Evolutionary conservation across 139 green algal species (phyloP).

Genomic region (Nannochloris sp.): DNA sequence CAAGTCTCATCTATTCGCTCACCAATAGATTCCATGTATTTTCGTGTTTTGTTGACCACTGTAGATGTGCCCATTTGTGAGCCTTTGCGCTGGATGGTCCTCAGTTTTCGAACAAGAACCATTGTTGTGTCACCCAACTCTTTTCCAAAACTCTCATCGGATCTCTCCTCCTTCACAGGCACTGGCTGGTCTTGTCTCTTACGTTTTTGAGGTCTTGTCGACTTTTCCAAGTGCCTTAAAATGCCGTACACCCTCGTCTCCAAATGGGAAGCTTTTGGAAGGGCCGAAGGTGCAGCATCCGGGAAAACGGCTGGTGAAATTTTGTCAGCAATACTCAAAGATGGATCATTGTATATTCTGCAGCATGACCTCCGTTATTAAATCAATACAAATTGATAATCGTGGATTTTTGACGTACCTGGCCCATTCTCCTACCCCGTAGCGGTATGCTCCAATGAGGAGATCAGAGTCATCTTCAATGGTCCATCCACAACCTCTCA

Average conservation of each 20-base stretch:
- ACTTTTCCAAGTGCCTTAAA: conserved; percentile 60
- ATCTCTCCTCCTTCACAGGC: background rate
- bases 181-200: background rate
- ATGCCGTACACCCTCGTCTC: conserved; percentile 74
- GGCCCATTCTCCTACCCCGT: conserved; percentile 20
- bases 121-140: too few relatives aligned
- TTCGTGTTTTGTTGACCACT: too few relatives aligned
- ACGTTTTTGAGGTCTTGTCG: background rate
- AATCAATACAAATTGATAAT: background rate
- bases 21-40: too few relatives aligned
- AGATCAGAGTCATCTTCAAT: conserved; percentile 67
- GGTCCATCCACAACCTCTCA: conserved; percentile 46
- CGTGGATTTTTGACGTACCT: conserved; percentile 3
- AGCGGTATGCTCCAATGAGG: conserved; percentile 61
- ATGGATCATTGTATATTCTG: conserved; percentile 52
- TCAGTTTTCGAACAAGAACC: too few relatives aligned
- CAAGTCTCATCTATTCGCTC: too few relatives aligned
- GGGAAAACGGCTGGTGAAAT: conserved; percentile 36
- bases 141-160: too few relatives aligned
- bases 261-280: conserved; percentile 58
- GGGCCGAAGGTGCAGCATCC: conserved; percentile 17
- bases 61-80: too few relatives aligned
- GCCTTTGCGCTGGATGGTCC: too few relatives aligned
- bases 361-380: conserved; percentile 8
- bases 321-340: conserved; percentile 59